These are phyloP conservation scores for Fagopyrum homotropicum DNA, from an alignment of 148 eudicot species.

Conservation along the genomic window DNA sequence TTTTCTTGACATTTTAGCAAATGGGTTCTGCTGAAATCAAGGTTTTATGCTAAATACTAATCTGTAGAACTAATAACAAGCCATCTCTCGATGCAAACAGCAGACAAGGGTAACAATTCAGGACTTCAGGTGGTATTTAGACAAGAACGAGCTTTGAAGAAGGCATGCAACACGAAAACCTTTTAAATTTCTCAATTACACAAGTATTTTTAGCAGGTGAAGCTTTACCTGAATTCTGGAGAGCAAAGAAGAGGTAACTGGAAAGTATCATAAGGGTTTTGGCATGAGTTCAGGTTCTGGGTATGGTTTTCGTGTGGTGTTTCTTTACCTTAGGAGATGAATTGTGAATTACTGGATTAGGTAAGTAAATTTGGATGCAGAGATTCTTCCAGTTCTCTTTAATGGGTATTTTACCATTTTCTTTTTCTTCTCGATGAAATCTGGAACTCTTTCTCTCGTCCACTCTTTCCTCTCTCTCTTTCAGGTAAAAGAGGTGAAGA, in stretches of 20 bases:
- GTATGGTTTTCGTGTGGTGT: conserved; percentile 5
- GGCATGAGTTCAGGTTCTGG: neutral
- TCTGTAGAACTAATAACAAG: neutral
- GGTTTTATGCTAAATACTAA: neutral
- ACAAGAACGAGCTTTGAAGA: neutral
- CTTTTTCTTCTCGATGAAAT: neutral
- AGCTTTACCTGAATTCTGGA: conserved; percentile 3
- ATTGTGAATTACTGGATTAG: neutral
- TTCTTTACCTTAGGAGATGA: neutral
- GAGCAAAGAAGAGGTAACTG: neutral
- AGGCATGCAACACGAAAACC: neutral
- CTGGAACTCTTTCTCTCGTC: neutral
- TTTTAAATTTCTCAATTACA: neutral
- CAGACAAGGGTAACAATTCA: neutral
- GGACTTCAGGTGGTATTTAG: neutral
- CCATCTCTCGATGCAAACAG: neutral
- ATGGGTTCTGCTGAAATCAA: conserved; percentile 9
- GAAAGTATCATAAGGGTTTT: neutral
- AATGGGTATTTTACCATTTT: neutral
- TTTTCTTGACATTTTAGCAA: conserved; percentile 25
- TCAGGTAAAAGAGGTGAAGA: neutral
- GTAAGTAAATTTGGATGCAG: neutral
- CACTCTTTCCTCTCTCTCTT: neutral
- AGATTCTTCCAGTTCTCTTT: neutral
- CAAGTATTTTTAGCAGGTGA: neutral